Base-by-base conservation (phyloP, 306 rosid species). In the Carpinus fangiana region DNA sequence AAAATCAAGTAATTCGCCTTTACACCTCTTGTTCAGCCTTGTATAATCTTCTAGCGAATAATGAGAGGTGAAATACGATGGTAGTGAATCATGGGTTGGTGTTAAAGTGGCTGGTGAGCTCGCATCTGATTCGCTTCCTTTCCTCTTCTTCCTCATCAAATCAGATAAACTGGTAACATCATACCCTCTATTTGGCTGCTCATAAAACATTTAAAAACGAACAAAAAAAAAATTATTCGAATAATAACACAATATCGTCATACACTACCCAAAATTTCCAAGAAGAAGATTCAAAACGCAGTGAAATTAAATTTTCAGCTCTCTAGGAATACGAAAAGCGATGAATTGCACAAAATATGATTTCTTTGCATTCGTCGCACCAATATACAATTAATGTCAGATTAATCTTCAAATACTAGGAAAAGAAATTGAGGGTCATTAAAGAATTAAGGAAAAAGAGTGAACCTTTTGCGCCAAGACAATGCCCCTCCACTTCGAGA, bases 141-240 rank as follows among this genome's bases (percentile, higher is more conserved):
- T 93, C 85, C 99, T 87, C 84, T 93, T 96, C 90, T 89, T 96
- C 97, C 97, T 96, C 97, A 93, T 95, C 86, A 83, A 82, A 76
- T 75, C 85, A 12, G 75, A 86, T 67, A 65, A 78, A 48, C 80
- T 67, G 50, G 75, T 55, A 73, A 70, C 76, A 38, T 61, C 66
- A 76, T 69, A 76, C 26, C 50, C 59, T 80, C 20, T 59, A 64
- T 45, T 8, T 68, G 70, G 45, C 69, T 57, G 5, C 38, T 61
- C 26, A 77, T 10, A 73, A 23, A 68, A 50, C 34, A 57, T 51
- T 13, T 1, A 45, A 78, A 60, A 41, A 64, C 12, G 16, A 70
- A n/a, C n/a, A n/a, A 4, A 21, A 55, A 20, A 21, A 18, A 56
- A 28, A 41, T 18, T 8, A 12, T 8, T 46, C 34, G 51, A 73